Base-by-base conservation (phyloP, 257 asterid species). In the Forsythia suspensa region DNA sequence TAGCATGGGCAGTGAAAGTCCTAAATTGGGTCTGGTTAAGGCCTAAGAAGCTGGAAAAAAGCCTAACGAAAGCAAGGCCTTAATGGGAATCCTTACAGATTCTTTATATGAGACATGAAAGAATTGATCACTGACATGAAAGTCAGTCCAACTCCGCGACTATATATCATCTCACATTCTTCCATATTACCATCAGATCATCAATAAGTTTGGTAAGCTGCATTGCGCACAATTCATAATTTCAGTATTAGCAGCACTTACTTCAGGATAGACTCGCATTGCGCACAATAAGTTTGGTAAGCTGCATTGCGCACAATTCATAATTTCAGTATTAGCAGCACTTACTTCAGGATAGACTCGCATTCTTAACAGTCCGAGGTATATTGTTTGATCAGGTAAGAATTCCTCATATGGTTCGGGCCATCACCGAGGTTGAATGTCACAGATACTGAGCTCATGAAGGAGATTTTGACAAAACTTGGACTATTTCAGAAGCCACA, bases 391-490 rank as follows among this genome's bases (percentile, higher is more conserved):
- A 63, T 63, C 65, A 87, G 87, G 91, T 34, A 66, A 83, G 18
- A 83, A 80, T 73, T 43, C 75, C 18, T 85, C 71, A 38, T 80
- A 10, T 88, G 91, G 89, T 71, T 88, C 0, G 89, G 89, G 2
- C 88, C 89, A 10, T 77, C 71, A 4, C 91, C 88, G 18, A 71
- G 73, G 24, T 11, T 88, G 78, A 65, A 38, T 15, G 59, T 85
- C 10, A 44, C 59, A 3, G 89, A 88, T 13, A 85, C 91, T 16
- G 74, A 80, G 75, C 73, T 84, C 1, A n/a, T 88, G 73, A 83
- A 73, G 79, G 91, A 85, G 79, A 80, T 88, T 59, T 74, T 88
- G 1, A 41, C 82, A 0, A 82, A 72, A 20, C 79, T 84, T 0
- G 79, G 76, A 4, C 18, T 80, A 8, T 88, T 75, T 66, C 85